Evolutionary conservation across 257 asterid species (phyloP).

Genomic region (Perilla frutescens): DNA sequence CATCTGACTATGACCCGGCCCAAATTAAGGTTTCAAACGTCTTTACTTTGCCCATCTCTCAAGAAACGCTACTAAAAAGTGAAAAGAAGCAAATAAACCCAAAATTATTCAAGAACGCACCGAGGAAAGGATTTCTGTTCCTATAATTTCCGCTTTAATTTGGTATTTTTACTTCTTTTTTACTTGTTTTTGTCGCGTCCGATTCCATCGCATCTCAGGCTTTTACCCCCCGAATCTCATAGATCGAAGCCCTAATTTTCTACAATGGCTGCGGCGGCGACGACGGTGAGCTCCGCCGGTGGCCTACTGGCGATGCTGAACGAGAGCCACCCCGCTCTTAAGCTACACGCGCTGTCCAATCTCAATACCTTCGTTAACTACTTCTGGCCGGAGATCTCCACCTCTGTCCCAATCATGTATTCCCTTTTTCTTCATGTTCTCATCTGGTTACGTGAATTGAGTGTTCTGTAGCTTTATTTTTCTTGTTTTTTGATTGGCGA

Average conservation of each 20-base stretch:
- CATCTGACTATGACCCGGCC: too few species aligned
- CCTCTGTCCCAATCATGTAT: constrained; percentile 81
- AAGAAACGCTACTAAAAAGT: neutral
- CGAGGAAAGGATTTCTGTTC: neutral
- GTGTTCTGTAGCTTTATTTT: neutral
- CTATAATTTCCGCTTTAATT: neutral
- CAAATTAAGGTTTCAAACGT: neutral
- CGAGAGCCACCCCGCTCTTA: constrained; percentile 76
- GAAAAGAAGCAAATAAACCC: neutral
- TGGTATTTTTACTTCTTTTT: neutral
- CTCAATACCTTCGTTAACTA: constrained; percentile 77
- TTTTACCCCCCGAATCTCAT: constrained; percentile 22
- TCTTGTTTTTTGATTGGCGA: neutral
- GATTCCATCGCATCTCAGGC: constrained; percentile 13
- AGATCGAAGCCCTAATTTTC: constrained; percentile 39
- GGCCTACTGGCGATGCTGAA: constrained; percentile 92
- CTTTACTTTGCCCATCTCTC: constrained; percentile 9
- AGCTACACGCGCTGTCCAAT: constrained; percentile 84
- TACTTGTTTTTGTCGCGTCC: neutral
- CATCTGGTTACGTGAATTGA: neutral
- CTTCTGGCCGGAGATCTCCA: constrained; percentile 96
- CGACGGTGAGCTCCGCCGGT: constrained; percentile 91
- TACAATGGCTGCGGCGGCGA: constrained; percentile 64
- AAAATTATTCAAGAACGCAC: neutral
- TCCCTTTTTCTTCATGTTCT: neutral